Conservation (phyloP, 23 red algal species). For the Gracilaria caudata region DNA sequence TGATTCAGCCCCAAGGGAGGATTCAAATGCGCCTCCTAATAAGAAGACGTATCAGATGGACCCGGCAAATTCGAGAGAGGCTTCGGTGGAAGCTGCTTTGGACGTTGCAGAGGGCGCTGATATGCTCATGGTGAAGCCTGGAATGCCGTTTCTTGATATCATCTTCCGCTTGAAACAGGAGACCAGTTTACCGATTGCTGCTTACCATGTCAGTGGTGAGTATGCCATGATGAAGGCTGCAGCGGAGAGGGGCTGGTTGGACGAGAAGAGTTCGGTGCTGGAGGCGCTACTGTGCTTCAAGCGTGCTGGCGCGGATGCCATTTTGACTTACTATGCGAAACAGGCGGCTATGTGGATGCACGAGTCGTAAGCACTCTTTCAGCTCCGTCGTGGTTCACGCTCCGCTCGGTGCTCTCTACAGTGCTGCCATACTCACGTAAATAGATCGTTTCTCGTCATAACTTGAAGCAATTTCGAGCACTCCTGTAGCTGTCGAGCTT, state of each 20-base stretch:
- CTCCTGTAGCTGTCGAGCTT: too few relatives aligned
- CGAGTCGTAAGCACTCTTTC: slow-evolving; percentile 24
- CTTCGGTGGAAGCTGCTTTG: slow-evolving; percentile 78
- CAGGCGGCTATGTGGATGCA: slow-evolving; percentile 95
- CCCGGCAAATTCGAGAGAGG: slow-evolving; percentile 89
- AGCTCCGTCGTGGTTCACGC: neutral
- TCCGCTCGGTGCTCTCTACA: neutral
- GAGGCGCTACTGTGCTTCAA: slow-evolving; percentile 91
- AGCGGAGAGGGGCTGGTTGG: slow-evolving; percentile 90
- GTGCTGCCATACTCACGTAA: neutral
- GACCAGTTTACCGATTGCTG: slow-evolving; percentile 79
- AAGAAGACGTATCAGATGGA: slow-evolving; percentile 99
- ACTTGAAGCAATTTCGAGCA: too few relatives aligned
- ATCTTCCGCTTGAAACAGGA: slow-evolving; percentile 73
- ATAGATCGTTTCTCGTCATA: too few relatives aligned
- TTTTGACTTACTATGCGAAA: slow-evolving; percentile 97
- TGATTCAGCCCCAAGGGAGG: slow-evolving; percentile 87
- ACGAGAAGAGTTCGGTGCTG: slow-evolving; percentile 89
- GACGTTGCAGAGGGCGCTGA: slow-evolving; percentile 96
- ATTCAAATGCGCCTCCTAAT: slow-evolving; percentile 84
- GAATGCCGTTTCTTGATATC: slow-evolving; percentile 97
- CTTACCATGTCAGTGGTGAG: slow-evolving; percentile 97
- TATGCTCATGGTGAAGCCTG: slow-evolving; percentile 99
- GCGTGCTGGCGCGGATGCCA: slow-evolving; percentile 95
- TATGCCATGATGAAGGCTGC: slow-evolving; percentile 99